Evolutionary conservation across 2,329 filamentous ascomycete species (phyloP).

Genomic region (Pseudogymnoascus sp.): DNA sequence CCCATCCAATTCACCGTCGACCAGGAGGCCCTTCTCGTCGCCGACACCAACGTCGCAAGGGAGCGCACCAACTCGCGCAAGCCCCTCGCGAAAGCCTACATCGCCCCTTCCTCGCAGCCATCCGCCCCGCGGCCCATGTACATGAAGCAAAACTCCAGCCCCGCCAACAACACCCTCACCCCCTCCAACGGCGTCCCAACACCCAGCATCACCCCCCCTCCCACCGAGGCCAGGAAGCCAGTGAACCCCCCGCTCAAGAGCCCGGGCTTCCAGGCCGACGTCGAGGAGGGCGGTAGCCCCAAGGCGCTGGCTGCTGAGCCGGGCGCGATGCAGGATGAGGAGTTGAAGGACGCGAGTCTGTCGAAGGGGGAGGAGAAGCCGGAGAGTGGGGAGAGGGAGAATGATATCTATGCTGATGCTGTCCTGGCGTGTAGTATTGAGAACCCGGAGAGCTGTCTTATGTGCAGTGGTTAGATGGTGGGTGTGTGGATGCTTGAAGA

Average conservation of each 20-base stretch:
- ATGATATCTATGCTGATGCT: constrained; percentile 91
- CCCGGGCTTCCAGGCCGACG: constrained; percentile 68
- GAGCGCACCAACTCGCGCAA: constrained; percentile 61
- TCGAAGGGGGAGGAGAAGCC: constrained; percentile 55
- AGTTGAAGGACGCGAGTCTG: constrained; percentile 48
- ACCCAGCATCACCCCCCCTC: constrained; percentile 59
- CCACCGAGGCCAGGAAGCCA: constrained; percentile 35
- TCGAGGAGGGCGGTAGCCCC: constrained; percentile 70
- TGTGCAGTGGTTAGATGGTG: constrained; percentile 77
- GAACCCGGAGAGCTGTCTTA: constrained; percentile 87
- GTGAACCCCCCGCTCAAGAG: constrained; percentile 48
- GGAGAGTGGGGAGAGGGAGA: constrained; percentile 64
- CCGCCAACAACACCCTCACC: constrained; percentile 28
- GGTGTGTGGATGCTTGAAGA: background rate
- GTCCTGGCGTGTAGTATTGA: constrained; percentile 93
- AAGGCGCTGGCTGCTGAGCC: constrained; percentile 71
- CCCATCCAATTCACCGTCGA: constrained; percentile 99
- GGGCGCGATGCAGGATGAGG: constrained; percentile 50
- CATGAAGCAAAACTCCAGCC: constrained; percentile 43
- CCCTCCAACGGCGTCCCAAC: constrained; percentile 59
- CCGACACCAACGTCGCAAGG: constrained; percentile 70
- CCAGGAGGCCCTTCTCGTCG: constrained; percentile 84
- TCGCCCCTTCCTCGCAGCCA: constrained; percentile 40
- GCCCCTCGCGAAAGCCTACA: constrained; percentile 42
- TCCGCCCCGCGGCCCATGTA: constrained; percentile 62